Conservation (phyloP, 2,329 filamentous ascomycete species). For the Pseudocercospora eumusae region DNA sequence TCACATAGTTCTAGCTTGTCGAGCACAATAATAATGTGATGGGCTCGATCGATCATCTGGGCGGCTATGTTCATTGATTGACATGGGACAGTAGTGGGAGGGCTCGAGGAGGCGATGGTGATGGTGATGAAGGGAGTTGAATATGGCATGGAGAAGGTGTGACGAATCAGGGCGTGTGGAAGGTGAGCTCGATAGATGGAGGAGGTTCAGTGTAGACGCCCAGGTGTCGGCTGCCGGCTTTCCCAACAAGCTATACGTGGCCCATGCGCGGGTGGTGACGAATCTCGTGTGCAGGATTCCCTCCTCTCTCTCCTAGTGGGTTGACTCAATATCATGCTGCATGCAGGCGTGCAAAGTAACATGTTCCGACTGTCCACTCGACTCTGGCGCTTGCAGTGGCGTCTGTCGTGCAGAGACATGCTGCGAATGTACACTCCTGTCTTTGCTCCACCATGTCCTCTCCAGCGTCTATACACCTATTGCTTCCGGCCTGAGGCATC, state of each 20-base stretch:
- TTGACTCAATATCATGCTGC: neutral
- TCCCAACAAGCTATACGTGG: neutral
- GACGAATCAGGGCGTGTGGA: neutral
- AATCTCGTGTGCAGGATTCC: neutral
- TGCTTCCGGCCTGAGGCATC: too few species aligned
- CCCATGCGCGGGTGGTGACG: neutral
- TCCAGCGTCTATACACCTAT: neutral
- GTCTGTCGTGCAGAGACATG: neutral
- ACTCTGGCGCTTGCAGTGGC: slow-evolving; percentile 8
- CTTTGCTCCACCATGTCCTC: neutral
- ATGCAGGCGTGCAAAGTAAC: slow-evolving; percentile 2
- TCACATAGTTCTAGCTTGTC: neutral
- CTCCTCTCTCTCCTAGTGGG: neutral
- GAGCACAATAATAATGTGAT: neutral
- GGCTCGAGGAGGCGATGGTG: too few species aligned
- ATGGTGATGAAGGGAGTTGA: slow-evolving; percentile 1
- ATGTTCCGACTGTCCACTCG: slow-evolving; percentile 1
- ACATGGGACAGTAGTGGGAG: neutral
- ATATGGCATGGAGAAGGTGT: neutral
- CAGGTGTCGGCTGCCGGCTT: neutral
- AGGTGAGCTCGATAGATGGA: neutral
- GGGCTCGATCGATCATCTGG: neutral
- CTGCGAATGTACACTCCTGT: too few species aligned
- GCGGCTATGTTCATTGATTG: neutral
- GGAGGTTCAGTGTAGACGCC: neutral